phyloP scores from a whole-genome alignment of 768 basidiomycete genomes.

The Boletus subcaerulescens region DNA sequence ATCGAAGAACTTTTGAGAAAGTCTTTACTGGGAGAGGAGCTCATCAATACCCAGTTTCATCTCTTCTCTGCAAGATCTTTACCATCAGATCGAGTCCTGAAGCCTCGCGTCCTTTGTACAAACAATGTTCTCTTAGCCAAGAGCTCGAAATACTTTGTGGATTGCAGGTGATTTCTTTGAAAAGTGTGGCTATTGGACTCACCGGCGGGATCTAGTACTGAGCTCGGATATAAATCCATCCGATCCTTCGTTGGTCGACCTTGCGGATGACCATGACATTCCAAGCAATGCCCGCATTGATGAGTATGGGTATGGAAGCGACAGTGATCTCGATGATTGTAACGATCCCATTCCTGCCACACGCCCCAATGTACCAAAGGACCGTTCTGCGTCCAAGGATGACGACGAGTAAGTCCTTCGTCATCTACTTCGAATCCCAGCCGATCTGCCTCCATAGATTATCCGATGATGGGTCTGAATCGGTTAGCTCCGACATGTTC shows the following conservation, averaged over 20 bases:
- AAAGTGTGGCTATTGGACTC: not conserved
- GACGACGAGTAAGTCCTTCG: constrained; percentile 5
- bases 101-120: constrained; percentile 25
- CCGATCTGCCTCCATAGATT: not conserved
- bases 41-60: constrained; percentile 33
- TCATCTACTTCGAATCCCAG: not conserved
- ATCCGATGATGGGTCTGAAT: constrained; percentile 14
- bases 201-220: constrained; percentile 7
- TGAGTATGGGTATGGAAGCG: constrained; percentile 31
- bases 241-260: constrained; percentile 12
- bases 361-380: not conserved
- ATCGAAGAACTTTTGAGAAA: constrained; percentile 22
- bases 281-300: constrained; percentile 6
- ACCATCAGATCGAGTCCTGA: constrained; percentile 4
- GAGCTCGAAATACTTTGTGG: constrained; percentile 25
- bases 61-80: constrained; percentile 18
- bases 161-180: constrained; percentile 12
- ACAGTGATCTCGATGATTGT: constrained; percentile 34
- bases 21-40: constrained; percentile 26
- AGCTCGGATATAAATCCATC: constrained; percentile 2
- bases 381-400: not conserved
- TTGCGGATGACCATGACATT: constrained; percentile 6
- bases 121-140: constrained; percentile 29
- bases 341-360: constrained; percentile 9
- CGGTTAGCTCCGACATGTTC: constrained; percentile 14